phyloP scores from a whole-genome alignment of 1,139 yeast species.

The Zygosaccharomyces sapae region DNA sequence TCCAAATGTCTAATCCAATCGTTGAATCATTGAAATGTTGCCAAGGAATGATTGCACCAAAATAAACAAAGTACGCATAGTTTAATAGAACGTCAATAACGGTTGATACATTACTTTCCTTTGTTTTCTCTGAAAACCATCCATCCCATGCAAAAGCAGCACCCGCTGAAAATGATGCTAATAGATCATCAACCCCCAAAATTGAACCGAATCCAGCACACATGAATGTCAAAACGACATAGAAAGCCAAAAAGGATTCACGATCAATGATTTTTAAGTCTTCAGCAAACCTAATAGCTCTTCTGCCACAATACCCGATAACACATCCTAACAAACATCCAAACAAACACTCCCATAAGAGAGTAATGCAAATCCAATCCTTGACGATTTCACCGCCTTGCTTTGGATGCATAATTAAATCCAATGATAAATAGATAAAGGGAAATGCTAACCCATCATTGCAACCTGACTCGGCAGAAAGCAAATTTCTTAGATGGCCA shows the following conservation, averaged over 20 bases:
- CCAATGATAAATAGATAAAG: conserved; percentile 72
- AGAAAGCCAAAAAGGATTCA: conserved; percentile 89
- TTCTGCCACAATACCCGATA: conserved; percentile 68
- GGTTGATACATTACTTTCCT: conserved; percentile 87
- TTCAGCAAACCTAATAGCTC: conserved; percentile 70
- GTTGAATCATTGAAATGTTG: conserved; percentile 61
- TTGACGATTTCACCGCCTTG: conserved; percentile 64
- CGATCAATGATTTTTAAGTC: conserved; percentile 72
- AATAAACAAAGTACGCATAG: conserved; percentile 84
- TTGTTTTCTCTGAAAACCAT: conserved; percentile 81
- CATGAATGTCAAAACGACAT: conserved; percentile 75
- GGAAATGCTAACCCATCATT: conserved; percentile 99
- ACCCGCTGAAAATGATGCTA: conserved; percentile 94
- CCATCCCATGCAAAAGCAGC: conserved; percentile 98
- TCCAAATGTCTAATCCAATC: conserved; percentile 79
- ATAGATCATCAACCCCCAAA: conserved; percentile 86
- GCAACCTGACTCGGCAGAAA: conserved; percentile 94
- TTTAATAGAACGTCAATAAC: conserved; percentile 82
- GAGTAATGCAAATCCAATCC: conserved; percentile 78
- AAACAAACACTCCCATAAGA: conserved; percentile 84
- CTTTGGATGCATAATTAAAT: conserved; percentile 63
- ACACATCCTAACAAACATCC: conserved; percentile 75
- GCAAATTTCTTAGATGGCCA: conserved; percentile 84
- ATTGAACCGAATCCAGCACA: conserved; percentile 94
- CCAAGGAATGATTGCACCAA: conserved; percentile 97